Percentiles rank a stretch among this genome's conserved stretches.
Evolutionary conservation across 768 basidiomycete genomes (phyloP).

Genomic region (Suillus cothurnatus): DNA sequence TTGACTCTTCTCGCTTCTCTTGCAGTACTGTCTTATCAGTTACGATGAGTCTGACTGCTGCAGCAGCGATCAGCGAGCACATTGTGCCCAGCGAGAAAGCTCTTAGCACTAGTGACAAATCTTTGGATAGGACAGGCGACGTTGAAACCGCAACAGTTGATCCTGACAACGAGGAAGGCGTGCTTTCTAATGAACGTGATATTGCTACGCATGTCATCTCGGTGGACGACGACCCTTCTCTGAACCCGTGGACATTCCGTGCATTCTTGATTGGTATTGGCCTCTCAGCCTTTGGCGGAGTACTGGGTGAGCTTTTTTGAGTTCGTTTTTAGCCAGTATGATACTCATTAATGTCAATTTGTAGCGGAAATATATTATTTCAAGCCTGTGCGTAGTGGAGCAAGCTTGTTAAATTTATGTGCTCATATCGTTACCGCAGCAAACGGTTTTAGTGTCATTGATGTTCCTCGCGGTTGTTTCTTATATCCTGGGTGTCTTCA

Average conservation of each 20-base stretch:
- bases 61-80: not conserved
- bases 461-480: conserved; percentile 54
- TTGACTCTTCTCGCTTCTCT: too few relatives aligned
- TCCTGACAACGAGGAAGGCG: conserved; percentile 29
- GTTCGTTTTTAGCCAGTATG: conserved; percentile 9
- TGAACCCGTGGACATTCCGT: conserved; percentile 51
- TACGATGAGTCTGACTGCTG: conserved; percentile 10
- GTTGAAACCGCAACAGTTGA: conserved; percentile 32
- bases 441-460: conserved; percentile 50
- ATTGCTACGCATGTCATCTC: conserved; percentile 45
- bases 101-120: conserved; percentile 26
- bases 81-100: conserved; percentile 9
- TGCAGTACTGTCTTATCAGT: not conserved
- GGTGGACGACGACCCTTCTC: conserved; percentile 45
- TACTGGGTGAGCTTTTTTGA: conserved; percentile 38
- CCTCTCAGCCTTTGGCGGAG: conserved; percentile 49
- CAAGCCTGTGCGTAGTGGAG: conserved; percentile 43
- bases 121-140: conserved; percentile 30
- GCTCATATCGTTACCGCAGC: conserved; percentile 29
- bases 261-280: conserved; percentile 49
- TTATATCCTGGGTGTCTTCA: conserved; percentile 44
- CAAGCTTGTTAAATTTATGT: not conserved
- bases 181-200: conserved; percentile 44
- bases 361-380: conserved; percentile 55
- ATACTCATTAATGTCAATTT: conserved; percentile 9